These are phyloP conservation scores for Balansia obtecta DNA, from an alignment of 2,329 filamentous ascomycete species.

Conservation along the genomic window DNA sequence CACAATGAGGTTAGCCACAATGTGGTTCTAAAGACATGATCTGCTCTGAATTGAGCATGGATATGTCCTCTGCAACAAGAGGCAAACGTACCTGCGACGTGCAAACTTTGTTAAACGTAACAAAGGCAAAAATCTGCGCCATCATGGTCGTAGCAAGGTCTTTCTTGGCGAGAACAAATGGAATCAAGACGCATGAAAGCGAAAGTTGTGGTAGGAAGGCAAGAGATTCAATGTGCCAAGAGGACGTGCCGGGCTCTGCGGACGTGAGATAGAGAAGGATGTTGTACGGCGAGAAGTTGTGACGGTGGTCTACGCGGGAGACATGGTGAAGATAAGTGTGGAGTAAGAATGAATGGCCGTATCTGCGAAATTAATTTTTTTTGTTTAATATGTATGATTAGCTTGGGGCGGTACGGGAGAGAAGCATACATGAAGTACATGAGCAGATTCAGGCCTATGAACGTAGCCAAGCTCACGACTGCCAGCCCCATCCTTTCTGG, in stretches of 20 bases:
- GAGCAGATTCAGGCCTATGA: conserved; percentile 56
- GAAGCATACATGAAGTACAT: conserved; percentile 62
- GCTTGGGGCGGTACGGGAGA: not conserved
- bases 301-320: conserved; percentile 84
- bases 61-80: too few relatives aligned
- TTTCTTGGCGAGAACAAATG: conserved; percentile 64
- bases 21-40: too few relatives aligned
- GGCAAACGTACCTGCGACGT: conserved; percentile 64
- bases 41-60: too few relatives aligned
- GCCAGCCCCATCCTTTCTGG: conserved; percentile 44
- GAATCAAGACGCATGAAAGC: conserved; percentile 65
- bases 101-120: conserved; percentile 97
- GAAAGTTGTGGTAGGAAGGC: conserved; percentile 83
- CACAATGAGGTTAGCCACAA: not conserved
- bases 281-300: conserved; percentile 98
- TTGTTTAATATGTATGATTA: not conserved
- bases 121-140: conserved; percentile 92
- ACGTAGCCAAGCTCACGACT: conserved; percentile 57
- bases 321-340: conserved; percentile 93
- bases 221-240: conserved; percentile 54
- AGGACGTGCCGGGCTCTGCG: conserved; percentile 33
- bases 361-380: conserved; percentile 32
- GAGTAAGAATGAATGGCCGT: conserved; percentile 68
- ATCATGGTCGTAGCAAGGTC: conserved; percentile 77
- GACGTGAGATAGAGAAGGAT: conserved; percentile 80